Evolutionary conservation across 768 basidiomycete species (phyloP).

Genomic region (Hericium rajendrae): DNA sequence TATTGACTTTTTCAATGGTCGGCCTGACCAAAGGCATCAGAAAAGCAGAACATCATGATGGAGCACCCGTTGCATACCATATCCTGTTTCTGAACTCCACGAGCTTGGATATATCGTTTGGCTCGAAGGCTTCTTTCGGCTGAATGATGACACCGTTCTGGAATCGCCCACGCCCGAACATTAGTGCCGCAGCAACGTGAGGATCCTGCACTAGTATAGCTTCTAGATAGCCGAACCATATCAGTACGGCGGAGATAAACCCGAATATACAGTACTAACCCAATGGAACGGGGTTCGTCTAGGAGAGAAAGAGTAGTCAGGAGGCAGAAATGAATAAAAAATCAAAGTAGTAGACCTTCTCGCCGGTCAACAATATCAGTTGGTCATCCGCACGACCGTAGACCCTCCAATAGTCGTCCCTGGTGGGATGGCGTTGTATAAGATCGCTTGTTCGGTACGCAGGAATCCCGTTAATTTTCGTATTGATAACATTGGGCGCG

Average conservation of each 20-base stretch:
- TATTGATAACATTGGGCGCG: too few species aligned
- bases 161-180: constrained; percentile 1
- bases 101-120: not conserved
- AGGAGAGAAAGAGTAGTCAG: too few species aligned
- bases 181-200: not conserved
- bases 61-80: not conserved
- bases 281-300: constrained; percentile 4
- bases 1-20: constrained; percentile 30
- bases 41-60: not conserved
- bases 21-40: constrained; percentile 18
- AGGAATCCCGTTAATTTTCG: not conserved
- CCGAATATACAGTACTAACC: not conserved
- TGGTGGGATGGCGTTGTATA: not conserved
- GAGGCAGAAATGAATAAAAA: not conserved
- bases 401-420: not conserved
- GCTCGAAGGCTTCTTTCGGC: not conserved
- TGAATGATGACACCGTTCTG: constrained; percentile 1
- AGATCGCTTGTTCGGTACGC: not conserved
- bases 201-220: not conserved
- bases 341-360: not conserved
- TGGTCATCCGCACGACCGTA: not conserved
- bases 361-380: not conserved
- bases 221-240: not conserved
- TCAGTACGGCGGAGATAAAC: not conserved
- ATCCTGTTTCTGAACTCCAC: not conserved